phyloP scores from a whole-genome alignment of 306 rosid species.

The Castanea sativa region DNA sequence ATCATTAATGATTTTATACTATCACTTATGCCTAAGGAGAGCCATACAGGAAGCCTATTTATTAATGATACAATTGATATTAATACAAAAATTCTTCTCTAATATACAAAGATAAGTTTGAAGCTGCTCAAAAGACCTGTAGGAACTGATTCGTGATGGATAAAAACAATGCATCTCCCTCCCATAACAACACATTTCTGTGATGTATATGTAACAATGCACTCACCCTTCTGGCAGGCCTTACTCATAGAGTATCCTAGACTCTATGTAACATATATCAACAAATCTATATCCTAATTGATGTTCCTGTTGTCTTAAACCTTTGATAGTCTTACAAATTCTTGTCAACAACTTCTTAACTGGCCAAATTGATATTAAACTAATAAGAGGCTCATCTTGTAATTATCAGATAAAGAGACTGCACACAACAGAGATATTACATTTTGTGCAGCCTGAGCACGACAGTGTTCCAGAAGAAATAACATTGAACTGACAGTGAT shows the following conservation, averaged over 20 bases:
- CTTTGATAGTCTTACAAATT: too few species aligned
- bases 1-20: background rate
- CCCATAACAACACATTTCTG: background rate
- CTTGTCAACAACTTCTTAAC: too few species aligned
- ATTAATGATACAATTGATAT: too few species aligned
- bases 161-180: background rate
- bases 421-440: too few species aligned
- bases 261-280: background rate
- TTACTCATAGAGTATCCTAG: background rate
- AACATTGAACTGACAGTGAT: too few species aligned
- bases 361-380: too few species aligned
- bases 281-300: background rate
- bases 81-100: background rate
- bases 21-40: too few species aligned
- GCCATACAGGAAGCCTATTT: background rate
- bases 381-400: too few species aligned
- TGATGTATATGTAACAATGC: background rate
- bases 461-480: too few species aligned
- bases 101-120: background rate
- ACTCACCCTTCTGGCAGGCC: background rate
- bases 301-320: background rate
- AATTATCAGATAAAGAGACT: too few species aligned
- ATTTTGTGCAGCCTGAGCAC: too few species aligned
- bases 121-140: background rate
- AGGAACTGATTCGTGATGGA: background rate